These are phyloP conservation scores for Rutidosis leptorrhynchoides DNA, from an alignment of 129 eudicot species.

Conservation along the genomic window DNA sequence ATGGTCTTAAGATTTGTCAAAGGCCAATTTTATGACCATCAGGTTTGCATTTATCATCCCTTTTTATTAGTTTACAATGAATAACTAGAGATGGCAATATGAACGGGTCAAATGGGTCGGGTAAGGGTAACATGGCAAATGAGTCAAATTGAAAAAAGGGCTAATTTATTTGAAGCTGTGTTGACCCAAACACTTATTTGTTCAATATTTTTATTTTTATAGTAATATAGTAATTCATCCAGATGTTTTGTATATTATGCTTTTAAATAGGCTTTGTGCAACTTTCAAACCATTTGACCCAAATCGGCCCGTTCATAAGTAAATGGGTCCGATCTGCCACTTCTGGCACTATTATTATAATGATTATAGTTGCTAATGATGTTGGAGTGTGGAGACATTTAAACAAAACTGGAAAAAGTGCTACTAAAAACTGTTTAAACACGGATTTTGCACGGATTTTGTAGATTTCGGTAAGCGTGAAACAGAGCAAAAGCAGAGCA, in stretches of 20 bases:
- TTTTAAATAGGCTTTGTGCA: background rate
- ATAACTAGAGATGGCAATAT: background rate
- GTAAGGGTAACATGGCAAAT: background rate
- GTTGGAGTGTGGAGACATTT: too few species aligned
- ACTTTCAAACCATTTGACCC: background rate
- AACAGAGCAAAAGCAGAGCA: too few species aligned
- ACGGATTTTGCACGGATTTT: too few species aligned
- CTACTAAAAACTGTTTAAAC: too few species aligned
- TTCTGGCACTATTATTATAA: background rate
- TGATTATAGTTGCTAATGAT: background rate
- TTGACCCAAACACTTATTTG: background rate
- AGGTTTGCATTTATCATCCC: conserved; percentile 33
- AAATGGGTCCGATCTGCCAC: background rate
- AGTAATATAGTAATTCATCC: too few species aligned
- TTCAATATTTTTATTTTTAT: background rate
- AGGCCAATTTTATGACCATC: conserved; percentile 53
- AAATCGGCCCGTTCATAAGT: background rate
- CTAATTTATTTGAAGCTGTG: background rate
- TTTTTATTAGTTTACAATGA: background rate
- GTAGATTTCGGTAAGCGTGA: too few species aligned
- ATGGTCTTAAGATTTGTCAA: conserved; percentile 50
- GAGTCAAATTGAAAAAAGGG: background rate
- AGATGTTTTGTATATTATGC: too few species aligned
- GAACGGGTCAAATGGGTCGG: background rate
- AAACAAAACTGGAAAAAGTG: too few species aligned